These are phyloP conservation scores for Fusarium chuoi DNA, from an alignment of 2,329 filamentous ascomycete species.

Conservation along the genomic window DNA sequence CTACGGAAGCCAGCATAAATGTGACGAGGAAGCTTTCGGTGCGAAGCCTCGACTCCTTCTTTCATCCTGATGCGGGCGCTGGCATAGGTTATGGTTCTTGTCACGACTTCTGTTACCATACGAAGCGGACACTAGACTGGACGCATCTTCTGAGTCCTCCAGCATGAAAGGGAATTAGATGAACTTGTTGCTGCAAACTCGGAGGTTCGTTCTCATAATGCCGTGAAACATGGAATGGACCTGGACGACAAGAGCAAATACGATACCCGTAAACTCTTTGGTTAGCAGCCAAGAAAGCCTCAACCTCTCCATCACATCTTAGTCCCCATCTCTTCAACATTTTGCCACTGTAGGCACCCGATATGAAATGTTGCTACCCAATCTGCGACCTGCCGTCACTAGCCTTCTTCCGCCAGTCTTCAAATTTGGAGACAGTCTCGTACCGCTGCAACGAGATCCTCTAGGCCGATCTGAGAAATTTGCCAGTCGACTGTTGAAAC, in stretches of 20 bases:
- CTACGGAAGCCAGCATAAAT: conserved; percentile 16
- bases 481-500: neutral
- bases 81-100: conserved; percentile 1
- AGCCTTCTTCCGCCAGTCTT: conserved; percentile 8
- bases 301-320: neutral
- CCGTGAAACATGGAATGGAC: neutral
- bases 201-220: neutral
- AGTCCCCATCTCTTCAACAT: conserved; percentile 8
- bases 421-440: conserved; percentile 20
- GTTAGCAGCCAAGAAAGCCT: neutral
- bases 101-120: neutral
- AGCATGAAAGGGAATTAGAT: neutral
- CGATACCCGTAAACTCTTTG: neutral
- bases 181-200: neutral
- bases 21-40: conserved; percentile 4
- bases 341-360: conserved; percentile 30
- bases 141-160: neutral
- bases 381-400: conserved; percentile 9
- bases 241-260: neutral
- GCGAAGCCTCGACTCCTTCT: neutral
- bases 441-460: conserved; percentile 9
- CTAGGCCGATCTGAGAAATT: neutral
- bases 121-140: neutral
- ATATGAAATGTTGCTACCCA: conserved; percentile 5
- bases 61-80: conserved; percentile 20